Evolutionary conservation across 306 rosid species (phyloP).

Genomic region (Coriaria nepalensis): DNA sequence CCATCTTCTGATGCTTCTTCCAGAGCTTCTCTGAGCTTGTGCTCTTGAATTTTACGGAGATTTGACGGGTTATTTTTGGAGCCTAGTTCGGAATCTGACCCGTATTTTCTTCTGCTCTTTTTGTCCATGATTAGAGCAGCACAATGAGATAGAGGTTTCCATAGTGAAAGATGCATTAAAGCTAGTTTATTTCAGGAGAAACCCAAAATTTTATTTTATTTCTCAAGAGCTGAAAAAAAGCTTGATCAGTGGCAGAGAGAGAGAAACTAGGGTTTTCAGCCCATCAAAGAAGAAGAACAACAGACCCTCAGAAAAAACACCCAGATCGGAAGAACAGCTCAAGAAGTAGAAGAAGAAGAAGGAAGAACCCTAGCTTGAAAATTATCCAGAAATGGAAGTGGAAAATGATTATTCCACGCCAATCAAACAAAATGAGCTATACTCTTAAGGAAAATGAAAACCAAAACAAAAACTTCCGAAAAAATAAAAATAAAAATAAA

Average conservation of each 20-base stretch:
- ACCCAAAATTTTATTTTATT: neutral
- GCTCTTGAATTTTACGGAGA: conserved; percentile 73
- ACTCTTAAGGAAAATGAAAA: neutral
- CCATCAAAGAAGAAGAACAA: neutral
- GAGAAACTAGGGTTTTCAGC: too few species aligned
- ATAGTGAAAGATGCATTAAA: conserved; percentile 43
- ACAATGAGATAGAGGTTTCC: conserved; percentile 42
- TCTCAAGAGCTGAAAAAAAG: too few species aligned
- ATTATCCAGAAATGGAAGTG: neutral
- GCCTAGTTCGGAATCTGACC: conserved; percentile 35
- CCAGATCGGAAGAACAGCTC: neutral
- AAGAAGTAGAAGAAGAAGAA: neutral
- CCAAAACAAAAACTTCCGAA: conserved; percentile 3
- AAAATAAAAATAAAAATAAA: neutral
- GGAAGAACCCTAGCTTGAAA: too few species aligned
- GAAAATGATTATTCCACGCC: neutral
- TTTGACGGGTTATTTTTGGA: conserved; percentile 41
- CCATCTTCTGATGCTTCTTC: conserved; percentile 99
- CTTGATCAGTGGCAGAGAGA: too few species aligned
- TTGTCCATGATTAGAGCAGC: conserved; percentile 42
- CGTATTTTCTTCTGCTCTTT: conserved; percentile 41
- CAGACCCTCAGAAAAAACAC: conserved; percentile 2
- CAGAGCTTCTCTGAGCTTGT: conserved; percentile 87
- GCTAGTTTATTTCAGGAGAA: conserved; percentile 1
- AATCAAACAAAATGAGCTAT: neutral